phyloP scores from a whole-genome alignment of 176 grass and related monocot species.

The Elaeis guineensis region DNA sequence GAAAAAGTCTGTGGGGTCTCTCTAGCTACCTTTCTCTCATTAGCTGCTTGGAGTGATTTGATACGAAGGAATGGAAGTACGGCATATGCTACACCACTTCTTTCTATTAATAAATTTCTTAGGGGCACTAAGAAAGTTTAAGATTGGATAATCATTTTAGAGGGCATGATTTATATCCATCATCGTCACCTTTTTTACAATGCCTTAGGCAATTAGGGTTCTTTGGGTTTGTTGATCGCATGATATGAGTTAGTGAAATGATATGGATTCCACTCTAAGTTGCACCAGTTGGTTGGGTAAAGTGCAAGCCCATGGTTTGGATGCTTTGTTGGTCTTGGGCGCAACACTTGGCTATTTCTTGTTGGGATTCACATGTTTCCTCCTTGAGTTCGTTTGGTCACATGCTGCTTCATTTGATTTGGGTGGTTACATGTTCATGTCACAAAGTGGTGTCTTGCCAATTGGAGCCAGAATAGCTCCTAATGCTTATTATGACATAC shows the following conservation, averaged over 20 bases:
- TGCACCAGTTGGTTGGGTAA: neutral
- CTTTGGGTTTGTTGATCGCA: neutral
- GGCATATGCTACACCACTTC: neutral
- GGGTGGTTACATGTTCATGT: neutral
- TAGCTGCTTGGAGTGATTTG: neutral
- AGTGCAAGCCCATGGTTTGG: neutral
- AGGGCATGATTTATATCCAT: neutral
- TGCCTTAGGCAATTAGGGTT: neutral
- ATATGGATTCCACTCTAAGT: neutral
- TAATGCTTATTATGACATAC: neutral
- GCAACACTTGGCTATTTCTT: neutral
- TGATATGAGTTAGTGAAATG: neutral
- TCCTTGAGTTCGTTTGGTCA: neutral
- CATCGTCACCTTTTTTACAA: neutral
- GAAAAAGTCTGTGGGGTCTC: neutral
- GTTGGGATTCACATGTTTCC: neutral
- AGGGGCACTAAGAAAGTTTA: neutral
- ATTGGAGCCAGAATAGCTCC: neutral
- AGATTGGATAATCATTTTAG: neutral
- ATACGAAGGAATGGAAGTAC: neutral
- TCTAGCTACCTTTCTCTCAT: neutral
- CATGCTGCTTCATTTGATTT: neutral
- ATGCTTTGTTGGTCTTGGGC: neutral
- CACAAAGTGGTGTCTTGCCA: neutral
- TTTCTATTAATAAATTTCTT: neutral